Base-by-base conservation (phyloP, 495 filamentous ascomycete genomes). In the Parathielavia appendiculata region DNA sequence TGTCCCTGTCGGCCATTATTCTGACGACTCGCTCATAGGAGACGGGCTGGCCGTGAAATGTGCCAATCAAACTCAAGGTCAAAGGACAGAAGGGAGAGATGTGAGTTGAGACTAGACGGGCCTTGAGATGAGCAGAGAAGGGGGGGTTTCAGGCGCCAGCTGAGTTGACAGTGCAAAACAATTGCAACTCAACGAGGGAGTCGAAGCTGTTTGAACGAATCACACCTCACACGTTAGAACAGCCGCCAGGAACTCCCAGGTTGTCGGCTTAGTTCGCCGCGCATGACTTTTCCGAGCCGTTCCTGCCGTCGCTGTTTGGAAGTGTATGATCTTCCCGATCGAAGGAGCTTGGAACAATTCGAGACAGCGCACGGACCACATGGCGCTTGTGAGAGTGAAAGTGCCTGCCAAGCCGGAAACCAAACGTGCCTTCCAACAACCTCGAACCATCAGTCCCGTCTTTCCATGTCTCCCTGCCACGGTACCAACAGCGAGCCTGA, bases 261-360 rank as follows among this genome's bases (percentile, higher is more conserved):
- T n/a, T n/a, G n/a, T 51, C 39, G 32, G 63, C 32, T 20, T 55
- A 36, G 36, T 19, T 36, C 36, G 34, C 40, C 45, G 35, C 20
- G 45, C 55, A 43, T 51, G 30, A 57, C 44, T 44, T 13, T 17
- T 19, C n/a, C 16, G 47, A 40, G 39, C 1, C n/a, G 26, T n/a
- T 52, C 44, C 43, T 47, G 50, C 38, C 43, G 34, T 55, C 51
- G 40, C 13, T 54, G 51, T 43, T 43, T 41, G 47, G 32, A 53
- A 38, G 56, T 54, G 66, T 66, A 43, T 69, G 66, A 69, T 69
- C 64, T 56, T 60, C 53, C 26, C 17, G 51, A 56, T 66, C 51
- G 65, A 70, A 70, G 68, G 54, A 40, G 51, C 51, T 46, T 64
- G 54, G 65, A 70, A 70, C 61, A 53, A 64, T 38, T 52, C 63